phyloP scores from a whole-genome alignment of 768 basidiomycete genomes.

The Rhizopogon vulgaris region DNA sequence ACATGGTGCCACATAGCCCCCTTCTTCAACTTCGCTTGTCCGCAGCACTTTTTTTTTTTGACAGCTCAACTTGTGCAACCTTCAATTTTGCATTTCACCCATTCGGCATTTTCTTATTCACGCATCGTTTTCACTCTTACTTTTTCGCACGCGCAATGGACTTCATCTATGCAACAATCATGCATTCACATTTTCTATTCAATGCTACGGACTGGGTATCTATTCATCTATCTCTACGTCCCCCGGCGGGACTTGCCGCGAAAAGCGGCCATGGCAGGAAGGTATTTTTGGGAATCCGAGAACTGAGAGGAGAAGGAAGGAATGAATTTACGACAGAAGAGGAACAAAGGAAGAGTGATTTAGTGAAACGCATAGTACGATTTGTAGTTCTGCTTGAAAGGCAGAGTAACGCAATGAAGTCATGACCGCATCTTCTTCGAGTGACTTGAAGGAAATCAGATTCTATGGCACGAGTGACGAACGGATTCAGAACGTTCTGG shows the following conservation, averaged over 20 bases:
- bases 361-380: constrained; percentile 20
- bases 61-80: background rate
- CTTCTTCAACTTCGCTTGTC: constrained; percentile 14
- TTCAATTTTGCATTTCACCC: constrained; percentile 13
- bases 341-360: constrained; percentile 6
- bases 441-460: background rate
- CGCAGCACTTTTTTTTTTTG: constrained; percentile 7
- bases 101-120: constrained; percentile 22
- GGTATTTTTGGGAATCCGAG: constrained; percentile 7
- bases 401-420: constrained; percentile 44
- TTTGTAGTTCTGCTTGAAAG: constrained; percentile 8
- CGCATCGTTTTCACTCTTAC: constrained; percentile 12
- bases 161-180: constrained; percentile 7
- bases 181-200: constrained; percentile 21
- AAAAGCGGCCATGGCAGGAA: background rate
- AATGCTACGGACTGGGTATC: constrained; percentile 15
- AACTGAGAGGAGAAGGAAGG: constrained; percentile 6
- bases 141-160: constrained; percentile 20
- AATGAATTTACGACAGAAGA: constrained; percentile 7
- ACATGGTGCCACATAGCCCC: constrained; percentile 5
- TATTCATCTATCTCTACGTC: constrained; percentile 23
- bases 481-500: too few species aligned
- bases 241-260: constrained; percentile 19
- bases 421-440: constrained; percentile 17
- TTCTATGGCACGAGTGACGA: too few species aligned